Conservation (phyloP, 1,139 yeast species). For the Hanseniaspora uvarum region DNA sequence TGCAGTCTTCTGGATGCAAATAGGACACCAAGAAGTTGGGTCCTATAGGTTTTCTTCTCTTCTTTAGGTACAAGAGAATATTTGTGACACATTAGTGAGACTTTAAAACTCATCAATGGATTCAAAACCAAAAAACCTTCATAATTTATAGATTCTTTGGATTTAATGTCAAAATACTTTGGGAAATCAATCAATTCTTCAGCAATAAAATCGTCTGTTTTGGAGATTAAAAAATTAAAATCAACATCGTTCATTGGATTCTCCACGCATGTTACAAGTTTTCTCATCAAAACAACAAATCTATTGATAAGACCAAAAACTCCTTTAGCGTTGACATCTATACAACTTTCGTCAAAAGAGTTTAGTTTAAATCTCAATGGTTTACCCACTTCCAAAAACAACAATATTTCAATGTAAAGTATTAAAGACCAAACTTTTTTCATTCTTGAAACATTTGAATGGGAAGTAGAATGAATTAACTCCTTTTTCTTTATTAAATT, state of each 20-base stretch:
- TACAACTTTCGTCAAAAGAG: not conserved
- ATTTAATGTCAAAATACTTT: not conserved
- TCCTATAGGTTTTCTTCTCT: not conserved
- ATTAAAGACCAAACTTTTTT: constrained; percentile 5
- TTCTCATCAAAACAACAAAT: not conserved
- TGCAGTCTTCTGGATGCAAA: constrained; percentile 6
- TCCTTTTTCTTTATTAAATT: not conserved
- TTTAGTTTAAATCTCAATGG: constrained; percentile 3
- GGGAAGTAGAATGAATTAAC: not conserved
- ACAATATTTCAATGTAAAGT: constrained; percentile 4
- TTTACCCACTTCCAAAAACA: constrained; percentile 8
- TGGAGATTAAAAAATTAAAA: not conserved
- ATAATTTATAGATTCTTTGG: not conserved
- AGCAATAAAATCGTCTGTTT: constrained; percentile 1
- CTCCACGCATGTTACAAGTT: not conserved
- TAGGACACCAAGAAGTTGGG: not conserved
- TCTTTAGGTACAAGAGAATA: not conserved
- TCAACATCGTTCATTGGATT: constrained; percentile 9
- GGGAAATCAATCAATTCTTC: not conserved
- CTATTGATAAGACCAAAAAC: not conserved
- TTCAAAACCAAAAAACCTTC: not conserved
- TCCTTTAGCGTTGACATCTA: not conserved
- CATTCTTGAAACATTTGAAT: not conserved
- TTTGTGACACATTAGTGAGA: constrained; percentile 3
- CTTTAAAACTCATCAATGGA: constrained; percentile 5